phyloP scores from a whole-genome alignment of 2,329 filamentous ascomycete genomes.

The Celoporthe dispersa region DNA sequence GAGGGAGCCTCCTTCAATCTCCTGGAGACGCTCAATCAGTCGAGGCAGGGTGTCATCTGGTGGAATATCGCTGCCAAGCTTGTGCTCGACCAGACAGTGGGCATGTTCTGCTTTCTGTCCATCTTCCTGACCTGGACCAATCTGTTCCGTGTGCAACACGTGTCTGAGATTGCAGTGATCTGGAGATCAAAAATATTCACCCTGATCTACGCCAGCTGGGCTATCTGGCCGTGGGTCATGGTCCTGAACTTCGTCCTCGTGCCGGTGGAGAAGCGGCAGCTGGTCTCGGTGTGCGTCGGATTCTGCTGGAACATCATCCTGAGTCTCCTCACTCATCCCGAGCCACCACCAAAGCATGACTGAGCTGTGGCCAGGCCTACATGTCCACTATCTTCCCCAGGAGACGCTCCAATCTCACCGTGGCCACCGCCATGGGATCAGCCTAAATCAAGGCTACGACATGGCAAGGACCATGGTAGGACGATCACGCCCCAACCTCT shows the following conservation, averaged over 20 bases:
- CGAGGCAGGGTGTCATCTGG: constrained; percentile 31
- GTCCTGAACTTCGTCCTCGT: constrained; percentile 35
- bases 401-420: neutral
- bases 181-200: constrained; percentile 32
- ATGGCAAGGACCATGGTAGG: neutral
- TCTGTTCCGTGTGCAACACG: constrained; percentile 31
- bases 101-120: constrained; percentile 32
- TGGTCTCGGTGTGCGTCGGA: constrained; percentile 35
- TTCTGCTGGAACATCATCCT: constrained; percentile 37
- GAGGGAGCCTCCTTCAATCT: constrained; percentile 27
- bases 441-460: neutral
- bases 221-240: constrained; percentile 35
- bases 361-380: neutral
- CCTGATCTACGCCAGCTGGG: constrained; percentile 34
- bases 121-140: constrained; percentile 36
- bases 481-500: neutral
- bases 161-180: constrained; percentile 30
- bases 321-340: constrained; percentile 29
- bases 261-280: constrained; percentile 34
- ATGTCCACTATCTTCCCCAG: neutral
- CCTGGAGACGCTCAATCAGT: constrained; percentile 18
- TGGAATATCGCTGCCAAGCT: constrained; percentile 33
- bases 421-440: neutral
- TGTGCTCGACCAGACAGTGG: constrained; percentile 35
- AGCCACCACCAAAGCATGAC: constrained; percentile 25